Evolutionary conservation across 2,329 filamentous ascomycete species (phyloP).

Genomic region (Ascochyta rabiei): DNA sequence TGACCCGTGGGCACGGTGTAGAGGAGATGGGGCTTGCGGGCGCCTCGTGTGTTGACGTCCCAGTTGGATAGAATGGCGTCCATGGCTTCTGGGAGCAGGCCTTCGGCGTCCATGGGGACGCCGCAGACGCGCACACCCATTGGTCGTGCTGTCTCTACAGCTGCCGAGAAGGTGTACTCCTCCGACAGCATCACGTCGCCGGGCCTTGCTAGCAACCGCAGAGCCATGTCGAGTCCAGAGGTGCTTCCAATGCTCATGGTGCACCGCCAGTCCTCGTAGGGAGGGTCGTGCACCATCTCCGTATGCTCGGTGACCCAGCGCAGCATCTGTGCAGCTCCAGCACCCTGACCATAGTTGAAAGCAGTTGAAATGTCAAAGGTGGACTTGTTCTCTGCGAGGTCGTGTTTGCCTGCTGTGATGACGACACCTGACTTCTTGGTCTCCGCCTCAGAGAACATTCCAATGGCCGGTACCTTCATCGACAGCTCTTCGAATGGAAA

Average conservation of each 20-base stretch:
- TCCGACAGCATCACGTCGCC: conserved; percentile 84
- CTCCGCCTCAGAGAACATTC: conserved; percentile 73
- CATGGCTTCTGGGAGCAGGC: conserved; percentile 66
- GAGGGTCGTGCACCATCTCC: conserved; percentile 84
- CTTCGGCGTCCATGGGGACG: conserved; percentile 70
- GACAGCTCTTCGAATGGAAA: conserved; percentile 87
- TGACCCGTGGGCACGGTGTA: conserved; percentile 82
- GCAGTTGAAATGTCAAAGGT: conserved; percentile 80
- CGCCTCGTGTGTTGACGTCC: conserved; percentile 61
- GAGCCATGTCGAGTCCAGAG: conserved; percentile 78
- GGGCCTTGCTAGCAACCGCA: conserved; percentile 79
- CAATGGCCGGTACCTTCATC: conserved; percentile 73
- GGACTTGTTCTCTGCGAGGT: conserved; percentile 69
- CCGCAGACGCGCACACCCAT: conserved; percentile 66
- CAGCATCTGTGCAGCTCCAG: conserved; percentile 83
- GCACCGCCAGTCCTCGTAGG: conserved; percentile 89
- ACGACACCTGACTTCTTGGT: conserved; percentile 65
- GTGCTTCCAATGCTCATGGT: conserved; percentile 86
- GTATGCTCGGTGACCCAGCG: conserved; percentile 95
- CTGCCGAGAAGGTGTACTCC: conserved; percentile 87
- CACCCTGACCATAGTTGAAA: conserved; percentile 91
- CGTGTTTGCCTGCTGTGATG: conserved; percentile 80
- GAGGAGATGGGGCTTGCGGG: conserved; percentile 69
- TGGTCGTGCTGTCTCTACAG: conserved; percentile 68
- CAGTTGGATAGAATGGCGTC: conserved; percentile 69